Evolutionary conservation across 495 filamentous ascomycete genomes (phyloP), one percentile per base, ranked within the genome.

Genomic region (Sordaria brevicollis): DNA sequence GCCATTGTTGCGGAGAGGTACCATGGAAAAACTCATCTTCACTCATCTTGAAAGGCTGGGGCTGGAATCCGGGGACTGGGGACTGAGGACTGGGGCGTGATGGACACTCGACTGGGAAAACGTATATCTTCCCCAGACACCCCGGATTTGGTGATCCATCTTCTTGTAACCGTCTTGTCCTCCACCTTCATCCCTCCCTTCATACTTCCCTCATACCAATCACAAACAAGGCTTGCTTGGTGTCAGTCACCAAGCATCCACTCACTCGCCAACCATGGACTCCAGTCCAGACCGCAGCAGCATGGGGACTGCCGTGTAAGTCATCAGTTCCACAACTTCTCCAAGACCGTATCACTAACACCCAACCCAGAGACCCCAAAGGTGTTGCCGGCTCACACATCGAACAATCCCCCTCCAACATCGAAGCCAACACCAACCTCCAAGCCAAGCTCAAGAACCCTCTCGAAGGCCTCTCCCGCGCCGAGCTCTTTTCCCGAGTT

Each of bases 381-480:
- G 78, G 75, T 21, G 70, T 73, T 66, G 65, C 76, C n/a, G 78
- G 75, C 29, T 54, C 71, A 13, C 79, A 80, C 68, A 54, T 81
- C 9, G 80, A 82, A 68, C 76, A 73, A 21, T 79, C 79, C 29
- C 43, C 76, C 35, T 74, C 76, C 34, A 68, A 75, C 21, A 75
- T 83, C 35, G 79, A 85, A 69, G 73, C 84, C 21, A 84, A 85
- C 72, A 65, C 57, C 36, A 85, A 83, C 69, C 73, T 83, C 29
- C 79, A 84, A 69, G 83, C 83, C 69, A 84, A 73, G 82, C 84
- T 80, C 75, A 71, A 67, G 54, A 91, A 90, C 75, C 88, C 89
- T 10, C 81, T 91, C 5, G 81, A 83, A 10, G 86, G 85, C 9
- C 82, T 90, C 68, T 78, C 88, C 4, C 78, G 78, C 35, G 75